Conservation (phyloP, 441 rosid genomes). For the Dalechampia spathulata region DNA sequence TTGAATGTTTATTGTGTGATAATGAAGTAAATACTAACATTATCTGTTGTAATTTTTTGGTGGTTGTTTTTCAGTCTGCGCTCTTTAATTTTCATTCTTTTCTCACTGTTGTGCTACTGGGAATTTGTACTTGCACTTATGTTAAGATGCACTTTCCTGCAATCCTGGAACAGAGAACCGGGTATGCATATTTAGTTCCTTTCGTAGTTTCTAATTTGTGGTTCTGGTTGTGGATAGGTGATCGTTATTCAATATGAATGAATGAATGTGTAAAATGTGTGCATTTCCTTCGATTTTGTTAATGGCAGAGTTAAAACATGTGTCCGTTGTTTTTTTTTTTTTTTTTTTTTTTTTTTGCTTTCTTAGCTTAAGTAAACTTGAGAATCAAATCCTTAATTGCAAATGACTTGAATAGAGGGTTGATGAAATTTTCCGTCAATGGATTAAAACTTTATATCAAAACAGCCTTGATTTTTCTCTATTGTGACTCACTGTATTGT, state of each 20-base stretch:
- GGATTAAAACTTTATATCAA: too few species aligned
- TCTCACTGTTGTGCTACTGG: slow-evolving; percentile 81
- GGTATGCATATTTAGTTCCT: slow-evolving; percentile 31
- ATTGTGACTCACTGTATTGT: too few species aligned
- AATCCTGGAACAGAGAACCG: slow-evolving; percentile 82
- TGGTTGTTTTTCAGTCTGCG: slow-evolving; percentile 52
- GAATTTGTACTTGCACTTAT: slow-evolving; percentile 86
- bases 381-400: too few species aligned
- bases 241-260: too few species aligned
- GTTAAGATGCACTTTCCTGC: slow-evolving; percentile 98
- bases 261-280: not conserved
- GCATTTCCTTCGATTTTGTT: not conserved
- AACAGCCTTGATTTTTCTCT: too few species aligned
- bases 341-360: too few species aligned
- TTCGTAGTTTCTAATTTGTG: too few species aligned
- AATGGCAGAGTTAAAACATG: too few species aligned
- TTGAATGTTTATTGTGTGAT: not conserved
- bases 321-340: not conserved
- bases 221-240: too few species aligned
- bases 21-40: not conserved
- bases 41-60: not conserved
- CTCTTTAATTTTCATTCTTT: slow-evolving; percentile 94
- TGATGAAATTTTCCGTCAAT: too few species aligned
- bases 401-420: too few species aligned
- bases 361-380: too few species aligned